Conservation (phyloP, 345 rosid genomes). For the Eucalyptus tenuipes region DNA sequence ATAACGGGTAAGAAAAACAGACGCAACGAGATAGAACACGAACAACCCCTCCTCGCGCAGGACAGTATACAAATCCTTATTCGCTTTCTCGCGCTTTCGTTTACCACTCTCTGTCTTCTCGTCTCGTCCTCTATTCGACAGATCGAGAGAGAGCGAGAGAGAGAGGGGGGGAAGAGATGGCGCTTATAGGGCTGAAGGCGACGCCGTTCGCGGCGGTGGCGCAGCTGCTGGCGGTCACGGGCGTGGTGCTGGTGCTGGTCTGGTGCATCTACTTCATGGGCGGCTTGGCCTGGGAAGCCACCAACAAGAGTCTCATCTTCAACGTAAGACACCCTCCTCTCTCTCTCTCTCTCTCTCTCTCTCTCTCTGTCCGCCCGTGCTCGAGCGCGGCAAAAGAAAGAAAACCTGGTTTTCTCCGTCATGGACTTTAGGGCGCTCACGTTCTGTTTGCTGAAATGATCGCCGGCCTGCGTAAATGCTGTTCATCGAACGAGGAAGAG, state of each 20-base stretch:
- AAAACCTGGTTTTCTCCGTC: background rate
- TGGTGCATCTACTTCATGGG: constrained; percentile 76
- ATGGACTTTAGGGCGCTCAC: background rate
- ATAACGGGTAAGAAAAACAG: background rate
- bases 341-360: background rate
- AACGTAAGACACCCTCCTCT: constrained; percentile 31
- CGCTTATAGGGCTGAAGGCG: constrained; percentile 46
- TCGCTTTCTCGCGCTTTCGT: background rate
- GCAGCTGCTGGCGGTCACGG: constrained; percentile 53
- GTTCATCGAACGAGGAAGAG: background rate
- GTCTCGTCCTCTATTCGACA: background rate
- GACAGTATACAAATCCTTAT: background rate
- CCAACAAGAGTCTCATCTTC: constrained; percentile 82
- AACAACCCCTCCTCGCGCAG: background rate
- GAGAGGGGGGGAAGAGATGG: background rate
- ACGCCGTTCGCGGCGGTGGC: constrained; percentile 38
- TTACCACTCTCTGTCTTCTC: background rate
- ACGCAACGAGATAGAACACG: background rate
- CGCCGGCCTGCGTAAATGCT: background rate
- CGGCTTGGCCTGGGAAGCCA: constrained; percentile 85
- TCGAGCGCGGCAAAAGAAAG: background rate
- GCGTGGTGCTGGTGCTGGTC: constrained; percentile 56
- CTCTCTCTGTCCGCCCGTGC: background rate
- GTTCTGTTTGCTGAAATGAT: background rate
- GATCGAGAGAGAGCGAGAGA: background rate